phyloP scores from a whole-genome alignment of 139 green algal species.

The Yamagishiella unicocca region DNA sequence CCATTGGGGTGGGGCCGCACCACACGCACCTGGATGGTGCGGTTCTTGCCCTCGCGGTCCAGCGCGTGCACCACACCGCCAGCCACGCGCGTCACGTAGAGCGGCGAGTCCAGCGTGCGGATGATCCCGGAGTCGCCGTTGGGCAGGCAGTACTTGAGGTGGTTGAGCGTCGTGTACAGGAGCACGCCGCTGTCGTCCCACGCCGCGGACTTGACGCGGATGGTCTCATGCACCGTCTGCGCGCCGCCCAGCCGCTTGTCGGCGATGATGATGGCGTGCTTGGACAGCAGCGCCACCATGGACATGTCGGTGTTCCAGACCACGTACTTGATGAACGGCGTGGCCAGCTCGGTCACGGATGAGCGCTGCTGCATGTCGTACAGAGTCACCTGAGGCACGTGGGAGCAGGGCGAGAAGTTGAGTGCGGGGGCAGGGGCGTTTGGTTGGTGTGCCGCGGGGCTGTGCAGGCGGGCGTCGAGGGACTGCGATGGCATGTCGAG shows the following conservation, averaged over 20 bases:
- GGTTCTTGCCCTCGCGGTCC: slow-evolving; percentile 96
- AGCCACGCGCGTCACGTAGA: slow-evolving; percentile 92
- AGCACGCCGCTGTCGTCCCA: slow-evolving; percentile 98
- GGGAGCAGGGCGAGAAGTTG: too few species aligned
- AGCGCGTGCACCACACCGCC: slow-evolving; percentile 90
- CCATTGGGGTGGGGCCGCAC: too few species aligned
- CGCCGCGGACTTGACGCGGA: slow-evolving; percentile 90
- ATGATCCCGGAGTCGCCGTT: slow-evolving; percentile 99
- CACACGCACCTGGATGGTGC: slow-evolving; percentile 85
- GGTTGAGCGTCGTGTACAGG: slow-evolving; percentile 99
- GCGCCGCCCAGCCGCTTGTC: slow-evolving; percentile 92
- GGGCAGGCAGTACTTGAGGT: slow-evolving; percentile 99
- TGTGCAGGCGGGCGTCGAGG: too few species aligned
- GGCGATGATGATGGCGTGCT: slow-evolving; percentile 97
- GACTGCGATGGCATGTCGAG: too few species aligned
- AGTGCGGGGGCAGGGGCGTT: too few species aligned
- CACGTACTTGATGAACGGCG: slow-evolving; percentile 97
- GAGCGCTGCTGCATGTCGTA: slow-evolving; percentile 98
- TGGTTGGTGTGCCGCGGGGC: too few species aligned
- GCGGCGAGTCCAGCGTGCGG: slow-evolving; percentile 94
- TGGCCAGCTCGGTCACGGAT: slow-evolving; percentile 88
- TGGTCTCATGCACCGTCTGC: slow-evolving; percentile 97
- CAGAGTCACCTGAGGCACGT: slow-evolving; percentile 82
- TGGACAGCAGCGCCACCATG: slow-evolving; percentile 95
- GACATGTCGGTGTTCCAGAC: slow-evolving; percentile 97